Evolutionary conservation across 495 filamentous ascomycete genomes (phyloP), one percentile per base, ranked within the genome.

Genomic region (Lasiosphaeris hirsuta): DNA sequence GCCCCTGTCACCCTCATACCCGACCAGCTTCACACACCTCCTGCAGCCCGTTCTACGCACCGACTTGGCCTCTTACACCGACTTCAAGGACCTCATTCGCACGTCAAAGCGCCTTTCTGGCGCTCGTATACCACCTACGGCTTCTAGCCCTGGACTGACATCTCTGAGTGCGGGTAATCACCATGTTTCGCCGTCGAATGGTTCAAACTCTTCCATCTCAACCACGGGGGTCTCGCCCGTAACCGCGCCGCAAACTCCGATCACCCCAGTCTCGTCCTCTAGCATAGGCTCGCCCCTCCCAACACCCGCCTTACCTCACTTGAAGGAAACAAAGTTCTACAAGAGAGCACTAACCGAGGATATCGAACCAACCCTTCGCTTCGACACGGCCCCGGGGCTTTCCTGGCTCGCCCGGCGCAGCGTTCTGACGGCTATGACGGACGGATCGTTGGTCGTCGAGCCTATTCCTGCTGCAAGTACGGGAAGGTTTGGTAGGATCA

Each of bases 301-400:
- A 10, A 61, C 64, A 6, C 56, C 63, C 1, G 51, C 63, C 9
- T 61, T 77, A 14, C 75, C 73, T 10, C 63, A 68, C 2, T 73
- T 98, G 43, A 96, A 96, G 64, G 94, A 97, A 53, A 90, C 88
- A 3, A 88, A 87, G 58, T 97, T 96, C 69, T 98, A 92, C 72
- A 98, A 98, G 71, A 84, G 94, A 17, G 83, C 81, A 6, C 71
- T 96, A 10, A 76, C 82, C 51, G 94, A 98, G 69, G 94, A 97
- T 71, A 88, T 98, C 52, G 94, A 98, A 72, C 94, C 94, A 2
- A 96, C 94, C 0, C 73, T 98, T 15, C 83, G 94, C 40, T 81
- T 97, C 4, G 94, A 98, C 71, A 79, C 81, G 5, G 90, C 94
- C 0, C 93, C 94, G 0, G 92, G 92, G 0, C 84, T 98, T 38